phyloP scores from a whole-genome alignment of 495 filamentous ascomycete species.

The Aspergillus asperescens region DNA sequence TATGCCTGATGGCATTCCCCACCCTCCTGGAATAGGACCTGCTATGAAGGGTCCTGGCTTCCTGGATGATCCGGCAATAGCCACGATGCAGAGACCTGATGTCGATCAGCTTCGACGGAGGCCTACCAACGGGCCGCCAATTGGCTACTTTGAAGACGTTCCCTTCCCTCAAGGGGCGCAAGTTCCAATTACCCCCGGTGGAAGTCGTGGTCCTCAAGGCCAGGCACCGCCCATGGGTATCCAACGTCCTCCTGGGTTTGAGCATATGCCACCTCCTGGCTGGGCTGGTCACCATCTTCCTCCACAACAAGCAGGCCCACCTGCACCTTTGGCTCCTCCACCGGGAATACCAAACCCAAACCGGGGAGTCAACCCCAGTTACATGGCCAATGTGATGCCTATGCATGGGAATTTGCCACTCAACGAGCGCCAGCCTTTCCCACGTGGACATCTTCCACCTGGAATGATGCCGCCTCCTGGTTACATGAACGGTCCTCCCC shows the following conservation, averaged over 20 bases:
- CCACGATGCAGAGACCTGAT: conserved; percentile 45
- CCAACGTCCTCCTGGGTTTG: conserved; percentile 47
- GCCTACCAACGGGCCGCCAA: conserved; percentile 36
- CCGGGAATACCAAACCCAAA: conserved; percentile 42
- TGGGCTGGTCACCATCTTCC: conserved; percentile 36
- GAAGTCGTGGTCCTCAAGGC: conserved; percentile 31
- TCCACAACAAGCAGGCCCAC: conserved; percentile 35
- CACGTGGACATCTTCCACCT: conserved; percentile 37
- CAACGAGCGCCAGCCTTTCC: conserved; percentile 38
- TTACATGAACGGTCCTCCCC: conserved; percentile 44
- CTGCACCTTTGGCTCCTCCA: conserved; percentile 39
- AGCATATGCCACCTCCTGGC: conserved; percentile 41
- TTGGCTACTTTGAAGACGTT: conserved; percentile 44
- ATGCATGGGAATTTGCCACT: conserved; percentile 36
- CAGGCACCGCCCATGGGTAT: conserved; percentile 36
- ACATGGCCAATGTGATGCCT: conserved; percentile 42
- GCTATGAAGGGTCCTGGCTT: conserved; percentile 39
- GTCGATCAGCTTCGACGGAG: conserved; percentile 38
- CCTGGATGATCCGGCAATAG: conserved; percentile 44
- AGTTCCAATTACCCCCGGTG: conserved; percentile 35
- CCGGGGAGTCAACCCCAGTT: conserved; percentile 38
- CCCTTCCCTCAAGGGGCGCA: conserved; percentile 36
- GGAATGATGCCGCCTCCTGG: conserved; percentile 51
- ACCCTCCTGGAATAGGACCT: conserved; percentile 39
- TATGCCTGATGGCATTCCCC: conserved; percentile 43